Evolutionary conservation across 2,329 filamentous ascomycete genomes (phyloP), one percentile per base, ranked within the genome.

Genomic region (Tolypocladium inflatum): DNA sequence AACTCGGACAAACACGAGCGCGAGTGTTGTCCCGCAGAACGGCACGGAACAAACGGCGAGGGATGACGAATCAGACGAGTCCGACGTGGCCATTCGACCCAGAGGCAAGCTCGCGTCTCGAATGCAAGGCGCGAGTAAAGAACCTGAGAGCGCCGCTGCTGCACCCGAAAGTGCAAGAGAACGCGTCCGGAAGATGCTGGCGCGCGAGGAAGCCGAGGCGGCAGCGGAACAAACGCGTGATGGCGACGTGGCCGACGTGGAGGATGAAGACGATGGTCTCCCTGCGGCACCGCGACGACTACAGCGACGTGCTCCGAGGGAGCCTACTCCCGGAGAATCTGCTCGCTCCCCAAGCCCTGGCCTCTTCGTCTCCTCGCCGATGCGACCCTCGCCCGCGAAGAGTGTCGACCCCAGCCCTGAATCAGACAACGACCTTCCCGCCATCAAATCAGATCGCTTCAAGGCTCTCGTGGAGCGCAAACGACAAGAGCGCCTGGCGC

Each of bases 401-500:
- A 61, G 63, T 37, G 55, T 62, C 3, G 65, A 63, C 21, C 67
- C 72, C 42, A 76, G 73, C 45, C 70, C 70, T 2, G 75, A 73
- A 52, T 76, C 72, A 3, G 80, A 83, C 26, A 73, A 74, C 11
- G 78, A 82, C 8, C 59, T 82, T 1, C 77, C 81, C 7, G 61
- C 72, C 13, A 61, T 72, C 57, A 75, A 80, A 60, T 81, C 84
- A 54, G 77, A 82, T 45, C 83, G 87, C 6, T 86, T 96, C 66
- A 78, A 85, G 60, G 88, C 87, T 9, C 81, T 95, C 0, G 81
- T 94, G 13, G 84, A 85, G 52, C 82, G 84, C 65, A 94, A 93
- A 67, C 83, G 86, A 55, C 80, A 86, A 61, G 87, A 94, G 67
- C 81, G 87, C 9, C 74, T 86, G 41, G 87, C 83, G 4, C 84